phyloP scores from a whole-genome alignment of 2,329 filamentous ascomycete genomes.

The Cladophialophora chaetospira region DNA sequence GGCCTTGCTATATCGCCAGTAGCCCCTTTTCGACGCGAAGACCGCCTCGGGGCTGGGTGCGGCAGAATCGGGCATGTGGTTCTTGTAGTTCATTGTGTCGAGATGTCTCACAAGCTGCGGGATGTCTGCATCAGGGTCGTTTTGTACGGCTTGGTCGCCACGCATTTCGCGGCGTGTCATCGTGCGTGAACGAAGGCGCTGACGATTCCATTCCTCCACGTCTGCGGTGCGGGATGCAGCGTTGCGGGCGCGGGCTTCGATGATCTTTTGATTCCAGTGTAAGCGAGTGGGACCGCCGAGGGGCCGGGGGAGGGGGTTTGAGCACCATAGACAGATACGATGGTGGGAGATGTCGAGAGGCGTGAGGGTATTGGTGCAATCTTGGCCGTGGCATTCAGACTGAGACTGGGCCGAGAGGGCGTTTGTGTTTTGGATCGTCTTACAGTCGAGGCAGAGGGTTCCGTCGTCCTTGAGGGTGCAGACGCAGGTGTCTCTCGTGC shows the following conservation, averaged over 20 bases:
- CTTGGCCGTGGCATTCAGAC: conserved; percentile 34
- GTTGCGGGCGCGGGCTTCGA: conserved; percentile 30
- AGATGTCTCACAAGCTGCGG: conserved; percentile 32
- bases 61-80: conserved; percentile 20
- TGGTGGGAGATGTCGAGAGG: conserved; percentile 34
- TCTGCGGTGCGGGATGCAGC: conserved; percentile 30
- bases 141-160: conserved; percentile 29
- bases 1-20: conserved; percentile 28
- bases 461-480: conserved; percentile 35
- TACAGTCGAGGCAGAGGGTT: conserved; percentile 36
- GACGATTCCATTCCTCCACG: conserved; percentile 31
- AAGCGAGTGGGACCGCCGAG: conserved; percentile 30
- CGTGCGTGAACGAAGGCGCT: conserved; percentile 20
- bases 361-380: conserved; percentile 31
- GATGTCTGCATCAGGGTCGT: conserved; percentile 29
- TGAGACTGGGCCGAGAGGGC: conserved; percentile 23
- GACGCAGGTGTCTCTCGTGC: conserved; percentile 33
- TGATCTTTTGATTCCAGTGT: conserved; percentile 32
- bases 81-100: conserved; percentile 32
- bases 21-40: conserved; percentile 33
- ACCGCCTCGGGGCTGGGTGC: conserved; percentile 29
- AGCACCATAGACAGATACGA: conserved; percentile 39
- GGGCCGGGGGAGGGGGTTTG: conserved; percentile 32
- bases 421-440: conserved; percentile 34
- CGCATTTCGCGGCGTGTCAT: conserved; percentile 34